phyloP scores from a whole-genome alignment of 352 stramenopile genomes.

The Globisporangium nunn region DNA sequence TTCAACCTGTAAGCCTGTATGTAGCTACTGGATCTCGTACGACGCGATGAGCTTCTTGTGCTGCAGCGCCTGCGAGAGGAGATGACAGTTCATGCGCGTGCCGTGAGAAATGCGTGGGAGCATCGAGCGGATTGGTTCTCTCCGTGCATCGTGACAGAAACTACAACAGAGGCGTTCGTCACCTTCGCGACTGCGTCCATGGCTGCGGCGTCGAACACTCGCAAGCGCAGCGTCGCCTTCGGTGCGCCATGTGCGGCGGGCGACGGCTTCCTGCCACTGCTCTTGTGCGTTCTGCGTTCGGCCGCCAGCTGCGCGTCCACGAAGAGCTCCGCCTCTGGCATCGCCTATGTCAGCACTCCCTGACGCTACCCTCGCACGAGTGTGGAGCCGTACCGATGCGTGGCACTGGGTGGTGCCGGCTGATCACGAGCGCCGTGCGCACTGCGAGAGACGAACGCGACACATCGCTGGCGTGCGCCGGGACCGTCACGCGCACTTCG shows the following conservation, averaged over 20 bases:
- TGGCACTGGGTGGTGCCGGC: constrained; percentile 37
- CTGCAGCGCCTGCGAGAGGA: constrained; percentile 3
- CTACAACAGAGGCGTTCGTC: background rate
- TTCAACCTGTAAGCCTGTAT: constrained; percentile 35
- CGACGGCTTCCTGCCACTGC: background rate
- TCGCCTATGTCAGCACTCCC: background rate
- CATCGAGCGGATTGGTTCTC: background rate
- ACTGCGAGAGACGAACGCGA: background rate
- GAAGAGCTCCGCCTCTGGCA: constrained; percentile 39
- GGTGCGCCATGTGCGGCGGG: background rate
- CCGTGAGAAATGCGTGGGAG: background rate
- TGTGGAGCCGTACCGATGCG: constrained; percentile 32
- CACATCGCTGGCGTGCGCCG: constrained; percentile 6
- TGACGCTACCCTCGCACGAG: background rate
- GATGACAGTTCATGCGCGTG: too few species aligned
- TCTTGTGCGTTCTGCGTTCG: constrained; percentile 7
- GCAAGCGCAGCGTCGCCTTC: constrained; percentile 23
- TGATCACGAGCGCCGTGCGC: constrained; percentile 44
- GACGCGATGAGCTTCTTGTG: constrained; percentile 12
- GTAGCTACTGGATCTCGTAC: constrained; percentile 7
- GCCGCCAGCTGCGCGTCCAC: constrained; percentile 28
- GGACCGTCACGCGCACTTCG: constrained; percentile 32
- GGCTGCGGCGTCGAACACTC: constrained; percentile 27
- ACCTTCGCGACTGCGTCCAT: constrained; percentile 44
- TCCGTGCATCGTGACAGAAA: background rate